These are phyloP conservation scores for Nidularia pulvinata DNA, from an alignment of 768 basidiomycete genomes.

Conservation along the genomic window DNA sequence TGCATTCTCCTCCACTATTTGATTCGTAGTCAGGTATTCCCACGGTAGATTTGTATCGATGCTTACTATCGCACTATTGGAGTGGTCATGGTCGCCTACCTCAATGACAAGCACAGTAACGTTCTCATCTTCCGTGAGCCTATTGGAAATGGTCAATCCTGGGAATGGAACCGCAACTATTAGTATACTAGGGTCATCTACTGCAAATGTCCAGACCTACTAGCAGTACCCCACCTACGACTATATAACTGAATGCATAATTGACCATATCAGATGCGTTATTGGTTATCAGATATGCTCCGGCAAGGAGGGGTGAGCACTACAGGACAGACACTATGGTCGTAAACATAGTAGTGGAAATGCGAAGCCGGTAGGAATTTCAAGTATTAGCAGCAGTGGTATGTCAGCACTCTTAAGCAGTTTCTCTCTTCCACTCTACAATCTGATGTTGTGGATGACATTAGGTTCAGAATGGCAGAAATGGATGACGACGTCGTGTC, in stretches of 20 bases:
- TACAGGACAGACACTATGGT: too few relatives aligned
- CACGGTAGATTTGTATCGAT: neutral
- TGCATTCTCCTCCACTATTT: neutral
- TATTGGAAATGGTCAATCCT: neutral
- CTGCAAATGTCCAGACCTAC: neutral
- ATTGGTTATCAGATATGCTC: neutral
- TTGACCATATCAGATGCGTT: neutral
- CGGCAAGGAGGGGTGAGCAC: too few relatives aligned
- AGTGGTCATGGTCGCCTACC: neutral
- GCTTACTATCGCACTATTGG: neutral
- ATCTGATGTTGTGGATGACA: too few relatives aligned
- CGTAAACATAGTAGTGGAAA: too few relatives aligned
- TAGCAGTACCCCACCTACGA: neutral
- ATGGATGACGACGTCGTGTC: too few relatives aligned
- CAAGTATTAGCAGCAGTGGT: too few relatives aligned
- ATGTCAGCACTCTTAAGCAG: too few relatives aligned
- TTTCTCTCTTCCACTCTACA: too few relatives aligned
- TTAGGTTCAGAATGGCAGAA: too few relatives aligned
- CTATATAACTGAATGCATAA: neutral
- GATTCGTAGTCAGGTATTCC: neutral
- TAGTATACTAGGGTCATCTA: neutral
- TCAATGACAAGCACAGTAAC: neutral
- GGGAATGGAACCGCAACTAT: neutral
- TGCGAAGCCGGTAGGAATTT: too few relatives aligned
- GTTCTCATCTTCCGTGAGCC: neutral